Percentiles rank a stretch among this genome's conserved stretches.
phyloP scores from a whole-genome alignment of 805 yeast genomes.

The Grigorovia yakushimaensis region DNA sequence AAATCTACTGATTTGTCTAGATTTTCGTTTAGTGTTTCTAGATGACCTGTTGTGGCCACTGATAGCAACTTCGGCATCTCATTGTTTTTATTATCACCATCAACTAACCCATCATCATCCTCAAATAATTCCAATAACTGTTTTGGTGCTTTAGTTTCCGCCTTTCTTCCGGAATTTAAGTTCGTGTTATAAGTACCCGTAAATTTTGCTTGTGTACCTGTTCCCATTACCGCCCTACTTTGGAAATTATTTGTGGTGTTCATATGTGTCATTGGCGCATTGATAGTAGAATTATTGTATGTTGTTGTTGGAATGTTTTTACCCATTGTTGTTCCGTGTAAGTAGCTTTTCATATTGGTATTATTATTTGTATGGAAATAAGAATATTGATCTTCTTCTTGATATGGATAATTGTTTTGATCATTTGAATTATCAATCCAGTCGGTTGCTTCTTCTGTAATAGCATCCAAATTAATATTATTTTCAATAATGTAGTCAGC shows the following conservation, averaged over 20 bases:
- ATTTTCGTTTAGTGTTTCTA: slow-evolving; percentile 10
- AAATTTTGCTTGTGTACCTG: slow-evolving; percentile 18
- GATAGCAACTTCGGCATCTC: slow-evolving; percentile 14
- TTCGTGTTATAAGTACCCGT: slow-evolving; percentile 17
- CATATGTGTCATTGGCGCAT: slow-evolving; percentile 16
- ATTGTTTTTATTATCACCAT: slow-evolving; percentile 12
- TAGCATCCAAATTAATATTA: slow-evolving; percentile 41
- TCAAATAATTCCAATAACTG: slow-evolving; percentile 65
- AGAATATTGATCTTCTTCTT: slow-evolving; percentile 25
- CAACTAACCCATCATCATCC: slow-evolving; percentile 30
- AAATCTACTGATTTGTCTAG: not conserved
- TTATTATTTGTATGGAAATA: slow-evolving; percentile 18
- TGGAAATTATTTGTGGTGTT: slow-evolving; percentile 13
- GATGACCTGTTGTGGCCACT: slow-evolving; percentile 9
- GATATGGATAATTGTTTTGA: slow-evolving; percentile 24
- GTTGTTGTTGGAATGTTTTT: slow-evolving; percentile 16
- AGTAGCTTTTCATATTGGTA: slow-evolving; percentile 10
- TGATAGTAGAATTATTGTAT: slow-evolving; percentile 22
- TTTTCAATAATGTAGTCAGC: slow-evolving; percentile 66
- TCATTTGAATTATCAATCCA: slow-evolving; percentile 20
- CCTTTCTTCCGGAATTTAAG: slow-evolving; percentile 23
- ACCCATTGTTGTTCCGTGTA: slow-evolving; percentile 26
- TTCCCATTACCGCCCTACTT: slow-evolving; percentile 15
- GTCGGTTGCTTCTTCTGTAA: slow-evolving; percentile 21
- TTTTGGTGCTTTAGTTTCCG: slow-evolving; percentile 47